Evolutionary conservation across 768 basidiomycete species (phyloP), one percentile per base, ranked within the genome.

Genomic region (Wakefieldia striispora): DNA sequence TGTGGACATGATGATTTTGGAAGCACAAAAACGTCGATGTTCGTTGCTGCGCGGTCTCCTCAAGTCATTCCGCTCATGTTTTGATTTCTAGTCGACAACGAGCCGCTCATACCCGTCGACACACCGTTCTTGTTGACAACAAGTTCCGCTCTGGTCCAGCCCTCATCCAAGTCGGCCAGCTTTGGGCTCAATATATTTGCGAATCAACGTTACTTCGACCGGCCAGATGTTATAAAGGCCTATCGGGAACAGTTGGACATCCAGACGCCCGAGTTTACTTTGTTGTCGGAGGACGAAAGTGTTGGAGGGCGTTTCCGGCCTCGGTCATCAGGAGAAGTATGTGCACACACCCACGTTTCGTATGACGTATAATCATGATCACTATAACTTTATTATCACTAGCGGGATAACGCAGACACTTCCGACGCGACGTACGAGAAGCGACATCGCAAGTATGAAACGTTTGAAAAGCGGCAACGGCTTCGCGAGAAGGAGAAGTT

Each of bases 401-500:
- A 59, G 61, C 58, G 86, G 78, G 77, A 72, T 43, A 68, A 70
- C 17, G 72, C 75, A 53, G 88, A 91, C 65, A 90, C 84, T 4
- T 88, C 88, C 9, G 92, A 95, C 69, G 79, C 80, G 20, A 79
- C 79, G 7, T 95, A 93, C 62, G 81, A 88, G 66, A 84, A 83
- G 55, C 81, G 90, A 38, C 92, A 95, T 68, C 79, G 83, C 44
- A 91, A 89, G 63, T 93, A 89, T 67, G 91, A 94, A 65, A 79
- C 78, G 13, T 86, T 89, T 51, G 93, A 95, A 69, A 91, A 90
- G 64, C 81, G 91, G 8, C 83, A 86, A 62, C 85, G 91, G 4
- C 72, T 89, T 29, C 82, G 91, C 47, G 92, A 95, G 70, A 91
- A 91, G 69, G 92, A 95, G 69, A 92, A 92, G 64, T 79, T 95